Base-by-base conservation (phyloP, 1,139 yeast species). In the Debaryomyces sp. region DNA sequence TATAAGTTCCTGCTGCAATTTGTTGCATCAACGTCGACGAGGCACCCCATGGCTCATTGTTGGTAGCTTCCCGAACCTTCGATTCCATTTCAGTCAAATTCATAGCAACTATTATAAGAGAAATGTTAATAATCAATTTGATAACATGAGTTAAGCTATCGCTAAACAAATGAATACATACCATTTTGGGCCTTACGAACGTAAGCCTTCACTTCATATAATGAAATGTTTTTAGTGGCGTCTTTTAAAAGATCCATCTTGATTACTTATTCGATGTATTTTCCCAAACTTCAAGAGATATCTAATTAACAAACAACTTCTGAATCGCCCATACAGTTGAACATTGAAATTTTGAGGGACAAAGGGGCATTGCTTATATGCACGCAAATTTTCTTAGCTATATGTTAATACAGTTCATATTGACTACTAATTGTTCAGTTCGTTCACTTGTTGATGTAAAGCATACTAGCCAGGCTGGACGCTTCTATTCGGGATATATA, bases 1-100 rank as follows among this genome's bases (percentile, higher is more conserved):
- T 89, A 70, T 89, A 89, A 5, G 99, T 94, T 1, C 96, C 98
- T 30, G 91, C 88, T 5, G 99, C 95, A 59, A 95, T 94, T 64
- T 91, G 95, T 53, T 87, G 88, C 98, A 95, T 94, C 63, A 89
- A 73, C 2, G 96, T 82, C 5, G 95, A 81, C 2, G 96, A 85
- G 3, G 97, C 96, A n/a, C 99, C 99, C 99, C 99, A 94, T 2
- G 99, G 99, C 68, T 94, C 99, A 66, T 94, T 94, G 67, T 94
- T 94, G 48, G 99, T 94, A 42, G 98, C 98, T 68, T 94, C 98
- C 54, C 99, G 84, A 18, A 91, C 99, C 68, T 89, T 91, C 43
- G 96, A 87, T 71, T 94, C 99, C 87, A 89, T 91, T 56, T 90
- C 97, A 10, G 97, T 89, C 68, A 89, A 85, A 70, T 92, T 94